These are phyloP conservation scores for Camelina laxa DNA, from an alignment of 345 rosid genomes.

Conservation along the genomic window DNA sequence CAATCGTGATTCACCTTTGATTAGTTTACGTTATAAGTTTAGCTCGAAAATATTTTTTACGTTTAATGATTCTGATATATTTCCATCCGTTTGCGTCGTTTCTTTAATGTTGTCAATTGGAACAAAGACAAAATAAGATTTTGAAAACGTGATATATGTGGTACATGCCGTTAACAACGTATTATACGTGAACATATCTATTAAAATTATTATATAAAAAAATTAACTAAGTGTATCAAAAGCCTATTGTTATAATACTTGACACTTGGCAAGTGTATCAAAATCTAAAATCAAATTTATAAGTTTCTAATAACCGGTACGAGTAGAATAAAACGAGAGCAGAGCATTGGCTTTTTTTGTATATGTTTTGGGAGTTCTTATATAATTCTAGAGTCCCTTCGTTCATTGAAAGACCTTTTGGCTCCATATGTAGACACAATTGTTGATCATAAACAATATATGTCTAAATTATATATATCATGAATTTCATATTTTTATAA, in stretches of 20 bases:
- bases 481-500: background rate
- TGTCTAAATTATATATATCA: background rate
- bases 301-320: background rate
- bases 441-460: slow-evolving; percentile 7
- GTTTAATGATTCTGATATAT: background rate
- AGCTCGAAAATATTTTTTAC: background rate
- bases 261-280: slow-evolving; percentile 15
- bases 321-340: slow-evolving; percentile 11
- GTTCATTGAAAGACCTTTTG: slow-evolving; percentile 10
- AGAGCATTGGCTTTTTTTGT: slow-evolving; percentile 12
- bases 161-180: slow-evolving; percentile 2
- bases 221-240: too few species aligned
- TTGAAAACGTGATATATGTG: slow-evolving; percentile 18
- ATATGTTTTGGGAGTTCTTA: slow-evolving; percentile 29
- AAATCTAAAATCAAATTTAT: background rate
- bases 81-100: background rate
- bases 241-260: background rate
- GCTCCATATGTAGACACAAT: slow-evolving; percentile 16
- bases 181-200: background rate
- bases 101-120: background rate
- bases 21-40: background rate
- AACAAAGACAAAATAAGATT: background rate
- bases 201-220: too few species aligned
- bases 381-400: slow-evolving; percentile 11
- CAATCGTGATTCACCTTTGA: background rate